Percentiles rank a stretch among this genome's conserved stretches.
These are phyloP conservation scores for Musa balbisiana DNA, from an alignment of 202 grass and related monocot species.

Conservation along the genomic window DNA sequence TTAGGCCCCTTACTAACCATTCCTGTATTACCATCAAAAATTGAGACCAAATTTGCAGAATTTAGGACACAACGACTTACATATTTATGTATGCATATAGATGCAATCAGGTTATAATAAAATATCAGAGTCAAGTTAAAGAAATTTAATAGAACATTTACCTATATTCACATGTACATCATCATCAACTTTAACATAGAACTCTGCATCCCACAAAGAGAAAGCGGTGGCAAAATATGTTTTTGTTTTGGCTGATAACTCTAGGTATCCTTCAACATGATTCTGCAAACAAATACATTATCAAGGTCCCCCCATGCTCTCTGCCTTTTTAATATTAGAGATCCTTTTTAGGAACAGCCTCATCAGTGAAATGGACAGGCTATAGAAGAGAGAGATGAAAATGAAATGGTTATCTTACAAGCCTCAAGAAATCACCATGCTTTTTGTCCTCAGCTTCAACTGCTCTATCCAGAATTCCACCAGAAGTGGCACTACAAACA, in stretches of 20 bases:
- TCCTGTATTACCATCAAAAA: too few species aligned
- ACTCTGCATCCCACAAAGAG: constrained; percentile 83
- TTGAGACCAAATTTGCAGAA: neutral
- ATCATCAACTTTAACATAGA: constrained; percentile 82
- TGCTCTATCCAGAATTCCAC: constrained; percentile 72
- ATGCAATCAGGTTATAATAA: neutral
- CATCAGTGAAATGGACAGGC: neutral
- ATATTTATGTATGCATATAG: neutral
- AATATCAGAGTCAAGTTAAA: neutral
- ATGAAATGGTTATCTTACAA: constrained; percentile 39
- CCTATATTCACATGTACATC: constrained; percentile 96
- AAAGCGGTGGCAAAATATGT: constrained; percentile 76
- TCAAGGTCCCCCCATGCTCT: neutral
- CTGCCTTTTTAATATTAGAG: neutral
- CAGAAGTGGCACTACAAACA: constrained; percentile 68
- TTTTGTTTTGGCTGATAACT: constrained; percentile 83
- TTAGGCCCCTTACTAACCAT: neutral
- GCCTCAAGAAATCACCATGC: constrained; percentile 77
- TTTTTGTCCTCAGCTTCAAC: constrained; percentile 83
- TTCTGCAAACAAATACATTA: constrained; percentile 42
- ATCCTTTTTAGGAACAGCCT: neutral
- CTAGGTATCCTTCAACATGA: constrained; percentile 90
- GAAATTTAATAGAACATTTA: constrained; percentile 24
- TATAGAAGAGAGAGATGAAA: constrained; percentile 10
- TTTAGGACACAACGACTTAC: neutral